A percentile compares a stretch with the other conserved stretches of the same genome.
phyloP scores from a whole-genome alignment of 352 stramenopile species.

The Pseudoperonospora humuli region DNA sequence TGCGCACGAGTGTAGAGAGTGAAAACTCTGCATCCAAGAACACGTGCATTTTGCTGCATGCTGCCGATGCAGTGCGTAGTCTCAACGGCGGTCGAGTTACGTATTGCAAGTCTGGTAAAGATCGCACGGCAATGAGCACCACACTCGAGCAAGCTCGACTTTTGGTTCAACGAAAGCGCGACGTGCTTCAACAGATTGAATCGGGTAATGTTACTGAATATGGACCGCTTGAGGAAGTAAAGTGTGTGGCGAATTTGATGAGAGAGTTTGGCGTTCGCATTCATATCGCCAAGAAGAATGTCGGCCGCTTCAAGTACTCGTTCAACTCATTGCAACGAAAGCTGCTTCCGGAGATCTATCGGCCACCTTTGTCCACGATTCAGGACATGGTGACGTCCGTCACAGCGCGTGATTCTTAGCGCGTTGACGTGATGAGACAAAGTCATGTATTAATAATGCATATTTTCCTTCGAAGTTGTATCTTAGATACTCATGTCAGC shows the following conservation, averaged over 20 bases:
- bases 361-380: constrained; percentile 84
- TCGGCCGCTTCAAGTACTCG: constrained; percentile 93
- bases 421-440: neutral
- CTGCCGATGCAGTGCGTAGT: constrained; percentile 79
- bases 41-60: constrained; percentile 79
- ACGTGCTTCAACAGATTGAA: constrained; percentile 72
- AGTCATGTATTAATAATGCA: constrained; percentile 16
- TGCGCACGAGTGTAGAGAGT: constrained; percentile 52
- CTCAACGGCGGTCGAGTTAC: constrained; percentile 89
- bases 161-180: constrained; percentile 66
- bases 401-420: constrained; percentile 78
- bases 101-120: constrained; percentile 98
- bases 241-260: constrained; percentile 81
- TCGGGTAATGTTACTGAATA: constrained; percentile 30
- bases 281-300: constrained; percentile 96
- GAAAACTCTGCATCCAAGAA: constrained; percentile 82
- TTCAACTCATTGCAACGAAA: constrained; percentile 96
- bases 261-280: constrained; percentile 90
- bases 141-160: constrained; percentile 93
- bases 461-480: constrained; percentile 29
- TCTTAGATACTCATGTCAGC: constrained; percentile 15
- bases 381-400: constrained; percentile 90
- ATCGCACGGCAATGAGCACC: constrained; percentile 95
- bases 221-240: constrained; percentile 67
- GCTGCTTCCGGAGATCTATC: constrained; percentile 90